phyloP scores from a whole-genome alignment of 2,329 filamentous ascomycete species.

The Fusarium lyarnte region DNA sequence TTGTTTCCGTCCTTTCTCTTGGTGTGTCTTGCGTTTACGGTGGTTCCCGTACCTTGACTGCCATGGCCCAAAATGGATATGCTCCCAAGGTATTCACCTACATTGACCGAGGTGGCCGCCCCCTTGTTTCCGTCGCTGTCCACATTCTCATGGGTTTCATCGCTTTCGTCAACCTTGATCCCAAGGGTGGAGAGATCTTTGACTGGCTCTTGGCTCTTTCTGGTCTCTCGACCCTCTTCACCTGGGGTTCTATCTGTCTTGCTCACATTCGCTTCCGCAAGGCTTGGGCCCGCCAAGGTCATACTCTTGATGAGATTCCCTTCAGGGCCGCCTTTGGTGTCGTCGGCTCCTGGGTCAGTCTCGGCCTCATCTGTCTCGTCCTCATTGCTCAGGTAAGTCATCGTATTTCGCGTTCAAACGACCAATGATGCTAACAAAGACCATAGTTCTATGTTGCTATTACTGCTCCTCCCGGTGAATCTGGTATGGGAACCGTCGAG shows the following conservation, averaged over 20 bases:
- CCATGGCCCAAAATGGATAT: constrained; percentile 64
- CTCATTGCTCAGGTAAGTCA: constrained; percentile 62
- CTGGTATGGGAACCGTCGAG: constrained; percentile 53
- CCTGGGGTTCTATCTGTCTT: constrained; percentile 72
- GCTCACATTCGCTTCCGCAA: constrained; percentile 71
- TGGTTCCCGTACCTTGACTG: constrained; percentile 64
- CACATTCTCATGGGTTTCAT: constrained; percentile 60
- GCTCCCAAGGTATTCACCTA: constrained; percentile 64
- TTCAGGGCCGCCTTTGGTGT: constrained; percentile 70
- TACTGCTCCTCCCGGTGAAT: constrained; percentile 45
- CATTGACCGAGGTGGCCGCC: constrained; percentile 63
- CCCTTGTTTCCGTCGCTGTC: constrained; percentile 55
- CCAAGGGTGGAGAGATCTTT: constrained; percentile 63
- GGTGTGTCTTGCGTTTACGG: constrained; percentile 65
- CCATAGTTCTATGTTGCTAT: constrained; percentile 62
- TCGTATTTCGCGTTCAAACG: neutral
- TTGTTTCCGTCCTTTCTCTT: constrained; percentile 64
- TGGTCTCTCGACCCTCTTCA: constrained; percentile 70
- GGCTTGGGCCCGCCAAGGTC: constrained; percentile 68
- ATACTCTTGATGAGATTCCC: constrained; percentile 72
- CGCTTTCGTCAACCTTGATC: constrained; percentile 57
- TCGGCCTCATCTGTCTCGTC: constrained; percentile 65
- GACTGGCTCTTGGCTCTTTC: constrained; percentile 73
- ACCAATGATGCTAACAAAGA: constrained; percentile 5
- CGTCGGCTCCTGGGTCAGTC: constrained; percentile 70